Conservation (phyloP, 441 rosid genomes). For the Mallotus japonicus region DNA sequence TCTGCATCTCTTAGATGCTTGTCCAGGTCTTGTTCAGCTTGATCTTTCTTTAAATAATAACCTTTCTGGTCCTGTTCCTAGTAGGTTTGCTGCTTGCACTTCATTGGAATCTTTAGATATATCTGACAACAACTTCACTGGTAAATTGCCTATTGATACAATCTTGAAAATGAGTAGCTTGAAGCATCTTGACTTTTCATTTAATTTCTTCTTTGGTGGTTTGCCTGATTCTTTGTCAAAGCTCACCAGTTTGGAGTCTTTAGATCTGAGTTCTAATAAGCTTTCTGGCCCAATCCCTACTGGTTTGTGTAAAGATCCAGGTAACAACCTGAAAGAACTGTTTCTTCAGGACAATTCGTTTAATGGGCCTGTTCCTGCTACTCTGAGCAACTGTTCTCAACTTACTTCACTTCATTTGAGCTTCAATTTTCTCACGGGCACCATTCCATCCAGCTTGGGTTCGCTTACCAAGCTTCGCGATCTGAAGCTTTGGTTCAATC, state of each 20-base stretch:
- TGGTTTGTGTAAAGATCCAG: slow-evolving; percentile 55
- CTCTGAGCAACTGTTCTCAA: slow-evolving; percentile 67
- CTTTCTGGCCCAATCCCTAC: slow-evolving; percentile 60
- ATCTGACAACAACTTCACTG: slow-evolving; percentile 61
- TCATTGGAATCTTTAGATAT: slow-evolving; percentile 53
- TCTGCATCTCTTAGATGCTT: slow-evolving; percentile 50
- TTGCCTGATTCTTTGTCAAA: slow-evolving; percentile 60
- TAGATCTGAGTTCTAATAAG: slow-evolving; percentile 84
- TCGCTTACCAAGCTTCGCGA: slow-evolving; percentile 63
- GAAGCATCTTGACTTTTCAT: slow-evolving; percentile 57
- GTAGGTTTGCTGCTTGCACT: slow-evolving; percentile 53
- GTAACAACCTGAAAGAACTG: slow-evolving; percentile 50
- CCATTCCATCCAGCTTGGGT: slow-evolving; percentile 77
- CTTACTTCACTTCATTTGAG: slow-evolving; percentile 80
- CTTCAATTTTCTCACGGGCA: slow-evolving; percentile 70
- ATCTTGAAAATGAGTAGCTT: slow-evolving; percentile 58
- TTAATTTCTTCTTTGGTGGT: slow-evolving; percentile 57
- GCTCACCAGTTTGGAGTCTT: slow-evolving; percentile 46
- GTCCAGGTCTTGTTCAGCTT: slow-evolving; percentile 64
- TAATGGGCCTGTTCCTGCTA: slow-evolving; percentile 64
- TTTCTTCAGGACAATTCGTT: slow-evolving; percentile 74
- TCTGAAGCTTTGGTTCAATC: slow-evolving; percentile 80
- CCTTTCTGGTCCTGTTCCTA: slow-evolving; percentile 66
- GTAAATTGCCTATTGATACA: slow-evolving; percentile 60
- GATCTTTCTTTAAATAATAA: slow-evolving; percentile 73